Base-by-base conservation (phyloP, 306 rosid genomes). In the Aeschynomene evenia region DNA sequence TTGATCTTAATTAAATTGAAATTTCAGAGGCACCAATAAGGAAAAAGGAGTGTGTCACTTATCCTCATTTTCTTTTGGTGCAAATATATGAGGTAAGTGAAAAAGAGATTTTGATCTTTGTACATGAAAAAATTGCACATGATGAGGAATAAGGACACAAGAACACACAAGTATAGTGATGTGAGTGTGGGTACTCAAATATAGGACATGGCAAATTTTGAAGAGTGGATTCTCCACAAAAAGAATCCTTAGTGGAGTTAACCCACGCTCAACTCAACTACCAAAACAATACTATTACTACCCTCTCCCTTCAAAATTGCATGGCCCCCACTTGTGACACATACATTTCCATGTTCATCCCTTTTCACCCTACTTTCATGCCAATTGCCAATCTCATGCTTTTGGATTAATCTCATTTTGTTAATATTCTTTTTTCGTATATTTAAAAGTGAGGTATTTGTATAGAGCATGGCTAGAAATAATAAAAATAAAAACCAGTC, bases 161-260 rank as follows among this genome's bases (percentile, higher is more conserved):
- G n/a, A n/a, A n/a, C 66, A 58, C 33, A 76, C 4, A 62, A 66
- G 78, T n/a, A n/a, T n/a, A n/a, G n/a, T 72, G 78, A 78, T 70
- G 58, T n/a, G 50, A 73, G n/a, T n/a, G n/a, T n/a, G n/a, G 73
- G 66, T 78, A 58, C 71, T 72, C 82, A 72, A 6, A 74, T 42
- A 70, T 28, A 78, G 49, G 78, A 67, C 70, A 59, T 78, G 52
- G 52, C 78, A 78, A 78, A 72, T 66, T 57, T 66, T 56, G 20
- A 45, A 70, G 78, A 82, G 86, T 82, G 86, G 83, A 62, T 51
- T 74, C 77, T 82, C 83, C 86, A 82, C 86, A 78, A 82, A 57
- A n/a, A n/a, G n/a, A n/a, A 40, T 66, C 33, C 46, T 15, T 73
- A 82, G 86, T 82, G 86, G 86, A 82, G 48, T 82, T 72, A 65